Base-by-base conservation (phyloP, 2,329 filamentous ascomycete species). In the Penicillium vulpinum region DNA sequence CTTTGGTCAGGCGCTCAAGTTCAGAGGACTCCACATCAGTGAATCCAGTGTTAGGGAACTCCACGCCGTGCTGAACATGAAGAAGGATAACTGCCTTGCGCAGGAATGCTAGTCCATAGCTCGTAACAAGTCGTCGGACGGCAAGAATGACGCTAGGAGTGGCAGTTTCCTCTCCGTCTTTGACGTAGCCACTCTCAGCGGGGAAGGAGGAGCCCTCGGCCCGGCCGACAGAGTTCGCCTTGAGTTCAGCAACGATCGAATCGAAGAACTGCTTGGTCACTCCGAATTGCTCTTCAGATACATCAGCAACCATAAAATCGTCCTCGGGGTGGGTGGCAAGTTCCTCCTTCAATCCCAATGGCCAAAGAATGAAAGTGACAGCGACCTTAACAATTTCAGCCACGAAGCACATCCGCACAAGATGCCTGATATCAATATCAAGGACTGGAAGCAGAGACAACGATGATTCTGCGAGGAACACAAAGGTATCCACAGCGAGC, bases 311-410 rank as follows among this genome's bases (percentile, higher is more conserved):
- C 16, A 65, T 38, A 28, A 68, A 31, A 48, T 69, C 66, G 10
- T 67, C 67, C 41, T 71, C 69, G 16, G 65, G 67, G 26, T 72
- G 64, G 11, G 64, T 61, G 6, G 65, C 62, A 31, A 74, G 50
- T 51, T 73, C 72, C 48, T 72, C 69, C 56, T 72, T 73, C 46
- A 77, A 58, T 0, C 69, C 73, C 5, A 71, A 55, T 5, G 76
- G 72, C 57, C 73, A 73, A 22, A 76, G 64, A 36, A 77, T 74
- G 67, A 84, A 85, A 8, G 83, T 80, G 15, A 86, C 70, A 16
- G 91, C 82, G 6, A 92, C 87, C 75, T 96, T 95, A 58, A 95
- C 86, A 56, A 99, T 86, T 75, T 99, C 94, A 3, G 91, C 91
- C 54, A 96, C 82, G 70, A 96, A 97, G 76, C 92, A 97, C 44